These are phyloP conservation scores for Phylloporus arenicola DNA, from an alignment of 768 basidiomycete genomes.

Conservation along the genomic window DNA sequence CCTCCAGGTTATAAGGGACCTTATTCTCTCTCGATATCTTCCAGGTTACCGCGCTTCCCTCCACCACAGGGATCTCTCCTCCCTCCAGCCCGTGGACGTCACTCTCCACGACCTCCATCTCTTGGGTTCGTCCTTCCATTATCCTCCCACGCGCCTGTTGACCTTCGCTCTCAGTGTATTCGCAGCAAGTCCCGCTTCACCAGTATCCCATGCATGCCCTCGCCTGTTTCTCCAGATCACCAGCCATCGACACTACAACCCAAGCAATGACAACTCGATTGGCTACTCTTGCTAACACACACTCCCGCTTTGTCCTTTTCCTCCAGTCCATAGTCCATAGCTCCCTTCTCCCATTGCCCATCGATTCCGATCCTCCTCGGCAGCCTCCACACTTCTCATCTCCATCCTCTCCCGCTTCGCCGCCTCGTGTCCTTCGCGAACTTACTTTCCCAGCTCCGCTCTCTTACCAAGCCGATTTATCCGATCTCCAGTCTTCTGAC, in stretches of 20 bases:
- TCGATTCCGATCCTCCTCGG: slow-evolving; percentile 40
- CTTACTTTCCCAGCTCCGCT: slow-evolving; percentile 74
- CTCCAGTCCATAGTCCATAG: slow-evolving; percentile 70
- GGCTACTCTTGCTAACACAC: slow-evolving; percentile 50
- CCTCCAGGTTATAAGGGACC: slow-evolving; percentile 31
- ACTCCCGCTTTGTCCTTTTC: slow-evolving; percentile 70
- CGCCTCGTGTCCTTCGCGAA: slow-evolving; percentile 41
- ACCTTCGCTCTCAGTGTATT: slow-evolving; percentile 45
- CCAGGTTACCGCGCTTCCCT: slow-evolving; percentile 50
- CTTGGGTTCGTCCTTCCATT: slow-evolving; percentile 49
- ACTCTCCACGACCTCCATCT: slow-evolving; percentile 57
- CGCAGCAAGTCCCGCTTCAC: slow-evolving; percentile 59
- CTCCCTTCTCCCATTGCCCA: slow-evolving; percentile 41
- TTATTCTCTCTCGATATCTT: slow-evolving; percentile 46
- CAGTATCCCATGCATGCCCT: slow-evolving; percentile 68
- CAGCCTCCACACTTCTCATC: slow-evolving; percentile 17
- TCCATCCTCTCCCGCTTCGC: slow-evolving; percentile 13
- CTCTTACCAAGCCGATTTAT: slow-evolving; percentile 36
- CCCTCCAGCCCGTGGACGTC: slow-evolving; percentile 45
- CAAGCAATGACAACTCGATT: slow-evolving; percentile 31
- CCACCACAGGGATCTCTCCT: slow-evolving; percentile 34
- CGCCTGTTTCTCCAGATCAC: slow-evolving; percentile 39
- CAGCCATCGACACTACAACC: slow-evolving; percentile 24
- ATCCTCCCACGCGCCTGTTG: slow-evolving; percentile 5
- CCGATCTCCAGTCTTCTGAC: slow-evolving; percentile 10